Conservation (phyloP, 768 basidiomycete genomes). For the Dictyophora rubrovolvata region DNA sequence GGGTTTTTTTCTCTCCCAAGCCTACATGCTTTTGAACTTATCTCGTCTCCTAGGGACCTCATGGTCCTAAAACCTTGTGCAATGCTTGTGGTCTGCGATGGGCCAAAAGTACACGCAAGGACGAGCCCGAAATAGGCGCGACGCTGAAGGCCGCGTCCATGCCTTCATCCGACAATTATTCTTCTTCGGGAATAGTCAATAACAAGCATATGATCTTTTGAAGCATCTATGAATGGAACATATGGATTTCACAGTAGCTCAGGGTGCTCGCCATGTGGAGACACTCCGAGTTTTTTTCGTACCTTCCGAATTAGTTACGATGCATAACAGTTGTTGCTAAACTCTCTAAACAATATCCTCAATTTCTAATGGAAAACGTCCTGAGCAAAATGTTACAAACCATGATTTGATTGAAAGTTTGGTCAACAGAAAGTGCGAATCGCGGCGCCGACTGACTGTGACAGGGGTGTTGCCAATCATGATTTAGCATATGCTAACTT, state of each 20-base stretch:
- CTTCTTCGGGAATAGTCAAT: not conserved
- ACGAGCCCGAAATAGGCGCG: slow-evolving; percentile 13
- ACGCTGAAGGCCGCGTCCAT: not conserved
- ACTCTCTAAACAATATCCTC: no score
- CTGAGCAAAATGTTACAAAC: no score
- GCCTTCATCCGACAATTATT: not conserved
- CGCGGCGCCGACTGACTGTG: no score
- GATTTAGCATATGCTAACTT: no score
- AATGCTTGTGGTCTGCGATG: slow-evolving; percentile 93
- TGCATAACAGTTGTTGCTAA: not conserved
- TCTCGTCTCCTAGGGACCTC: slow-evolving; percentile 50
- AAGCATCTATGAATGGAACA: not conserved
- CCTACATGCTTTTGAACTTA: not conserved
- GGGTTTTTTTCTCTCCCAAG: not conserved
- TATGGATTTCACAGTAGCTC: not conserved
- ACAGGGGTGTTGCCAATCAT: no score
- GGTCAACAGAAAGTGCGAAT: no score
- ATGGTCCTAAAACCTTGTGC: slow-evolving; percentile 94
- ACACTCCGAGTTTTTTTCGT: not conserved
- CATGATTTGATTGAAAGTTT: no score
- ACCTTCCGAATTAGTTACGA: not conserved
- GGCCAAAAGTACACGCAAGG: slow-evolving; percentile 64
- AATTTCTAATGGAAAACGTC: no score
- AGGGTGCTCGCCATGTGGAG: not conserved
- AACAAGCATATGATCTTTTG: not conserved